Evolutionary conservation across 345 rosid genomes (phyloP).

Genomic region (Gossypioides kirkii): DNA sequence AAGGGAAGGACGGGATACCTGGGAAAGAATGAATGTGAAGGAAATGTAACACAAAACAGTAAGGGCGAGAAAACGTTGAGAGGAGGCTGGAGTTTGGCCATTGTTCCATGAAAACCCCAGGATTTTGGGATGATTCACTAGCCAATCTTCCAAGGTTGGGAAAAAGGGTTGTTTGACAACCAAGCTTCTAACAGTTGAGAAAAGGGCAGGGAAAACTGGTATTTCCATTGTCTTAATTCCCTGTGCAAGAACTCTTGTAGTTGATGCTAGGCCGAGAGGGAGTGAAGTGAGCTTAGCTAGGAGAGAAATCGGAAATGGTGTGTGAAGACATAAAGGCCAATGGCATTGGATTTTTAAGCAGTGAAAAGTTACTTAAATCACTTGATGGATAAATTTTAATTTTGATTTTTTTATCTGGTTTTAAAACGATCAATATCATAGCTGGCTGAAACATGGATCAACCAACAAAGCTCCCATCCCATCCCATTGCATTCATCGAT

Average conservation of each 20-base stretch:
- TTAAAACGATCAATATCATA: not conserved
- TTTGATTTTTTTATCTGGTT: not conserved
- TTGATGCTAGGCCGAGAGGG: not conserved
- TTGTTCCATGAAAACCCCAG: slow-evolving; percentile 52
- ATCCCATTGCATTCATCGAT: not conserved
- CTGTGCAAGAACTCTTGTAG: not conserved
- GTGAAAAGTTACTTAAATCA: not conserved
- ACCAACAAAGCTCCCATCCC: not conserved
- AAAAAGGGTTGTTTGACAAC: slow-evolving; percentile 2
- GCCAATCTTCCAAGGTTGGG: slow-evolving; percentile 40
- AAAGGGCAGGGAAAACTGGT: slow-evolving; percentile 1
- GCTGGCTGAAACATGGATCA: not conserved
- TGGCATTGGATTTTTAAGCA: not conserved
- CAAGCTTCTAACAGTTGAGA: not conserved
- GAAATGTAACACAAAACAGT: slow-evolving; percentile 46
- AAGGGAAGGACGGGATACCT: not conserved
- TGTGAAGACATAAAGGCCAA: not conserved
- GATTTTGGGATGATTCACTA: slow-evolving; percentile 58
- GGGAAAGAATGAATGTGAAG: slow-evolving; percentile 46
- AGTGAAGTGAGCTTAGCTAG: not conserved
- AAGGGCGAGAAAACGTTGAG: slow-evolving; percentile 41
- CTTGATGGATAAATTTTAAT: not conserved
- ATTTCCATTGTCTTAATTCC: not conserved
- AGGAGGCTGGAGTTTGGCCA: slow-evolving; percentile 52
- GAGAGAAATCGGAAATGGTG: not conserved